Conservation (phyloP, 129 eudicot genomes). For the carrot (Daucus carota) region DNA sequence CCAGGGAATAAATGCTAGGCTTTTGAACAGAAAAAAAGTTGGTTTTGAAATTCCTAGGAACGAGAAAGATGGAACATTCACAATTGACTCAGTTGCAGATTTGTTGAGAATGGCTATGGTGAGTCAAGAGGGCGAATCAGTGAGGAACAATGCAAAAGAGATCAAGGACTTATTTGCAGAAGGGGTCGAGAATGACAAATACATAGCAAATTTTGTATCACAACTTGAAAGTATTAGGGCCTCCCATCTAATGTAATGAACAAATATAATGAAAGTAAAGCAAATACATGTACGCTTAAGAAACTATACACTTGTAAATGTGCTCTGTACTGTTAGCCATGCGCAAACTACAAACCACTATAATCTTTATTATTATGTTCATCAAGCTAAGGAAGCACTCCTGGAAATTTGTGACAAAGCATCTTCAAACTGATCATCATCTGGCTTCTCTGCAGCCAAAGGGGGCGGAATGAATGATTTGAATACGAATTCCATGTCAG, state of each 20-base stretch:
- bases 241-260: conserved; percentile 3
- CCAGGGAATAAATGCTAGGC: conserved; percentile 71
- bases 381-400: conserved; percentile 25
- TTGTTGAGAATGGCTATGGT: conserved; percentile 43
- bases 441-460: conserved; percentile 35
- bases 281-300: not conserved
- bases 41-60: conserved; percentile 62
- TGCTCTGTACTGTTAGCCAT: not conserved
- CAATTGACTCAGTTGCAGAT: conserved; percentile 47
- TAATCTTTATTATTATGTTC: not conserved
- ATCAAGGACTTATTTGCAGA: conserved; percentile 43
- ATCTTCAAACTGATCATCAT: conserved; percentile 40
- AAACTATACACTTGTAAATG: conserved; percentile 9
- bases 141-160: conserved; percentile 45
- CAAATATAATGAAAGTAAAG: too few species aligned
- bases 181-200: conserved; percentile 21
- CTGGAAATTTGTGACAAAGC: conserved; percentile 33
- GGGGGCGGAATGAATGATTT: conserved; percentile 55
- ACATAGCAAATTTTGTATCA: conserved; percentile 30
- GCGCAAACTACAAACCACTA: not conserved
- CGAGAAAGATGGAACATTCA: conserved; percentile 52
- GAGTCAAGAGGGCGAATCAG: conserved; percentile 39
- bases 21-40: conserved; percentile 42
- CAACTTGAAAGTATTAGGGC: conserved; percentile 23
- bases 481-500: conserved; percentile 64